Evolutionary conservation across 768 basidiomycete genomes (phyloP), one percentile per base, ranked within the genome.

Genomic region (Leucosporidium scottii): DNA sequence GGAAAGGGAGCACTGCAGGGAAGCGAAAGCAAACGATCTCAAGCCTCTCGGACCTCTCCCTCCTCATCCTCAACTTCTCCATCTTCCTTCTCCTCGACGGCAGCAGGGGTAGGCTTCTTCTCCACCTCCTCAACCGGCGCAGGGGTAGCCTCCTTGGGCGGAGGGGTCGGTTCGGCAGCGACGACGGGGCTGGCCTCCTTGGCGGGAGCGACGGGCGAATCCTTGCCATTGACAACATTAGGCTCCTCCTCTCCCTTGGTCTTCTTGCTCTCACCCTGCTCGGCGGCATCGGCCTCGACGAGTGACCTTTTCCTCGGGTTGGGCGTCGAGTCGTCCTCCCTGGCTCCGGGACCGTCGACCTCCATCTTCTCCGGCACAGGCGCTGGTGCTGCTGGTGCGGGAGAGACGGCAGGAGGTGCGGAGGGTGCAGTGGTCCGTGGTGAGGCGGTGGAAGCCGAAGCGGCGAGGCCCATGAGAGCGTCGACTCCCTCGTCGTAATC

Each of bases 401-500:
- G 9, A 2, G 34, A 27, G 23, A 8, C 12, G 44, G 34, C 17
- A 17, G 17, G 44, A 36, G 47, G 47, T 25, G 59, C n/a, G 17
- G 59, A 12, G 23, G 28, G n/a, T 7, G 5, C 23, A 28, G 61
- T 20, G 1, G 49, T 44, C 39, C 39, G 39, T 44, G 39, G 39
- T 44, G 39, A 48, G 5, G 59, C 39, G 7, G 39, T 25, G 5
- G 55, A 57, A 28, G n/a, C 65, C 17, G 66, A 62, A 9, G 59
- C 78, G 20, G 87, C 79, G 66, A 96, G 81, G 3, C 83, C 85
- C 78, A 96, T 89, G 44, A 96, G 80, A 0, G 89, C 85, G 72
- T 91, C 91, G 6, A 90, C 89, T 30, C 88, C 89, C 77, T 93
- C 93, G 73, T 98, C 93, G 73, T 96, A 96, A 74, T 96, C 89